Conservation (phyloP, 2,329 filamentous ascomycete species). For the Talaromyces sp. region DNA sequence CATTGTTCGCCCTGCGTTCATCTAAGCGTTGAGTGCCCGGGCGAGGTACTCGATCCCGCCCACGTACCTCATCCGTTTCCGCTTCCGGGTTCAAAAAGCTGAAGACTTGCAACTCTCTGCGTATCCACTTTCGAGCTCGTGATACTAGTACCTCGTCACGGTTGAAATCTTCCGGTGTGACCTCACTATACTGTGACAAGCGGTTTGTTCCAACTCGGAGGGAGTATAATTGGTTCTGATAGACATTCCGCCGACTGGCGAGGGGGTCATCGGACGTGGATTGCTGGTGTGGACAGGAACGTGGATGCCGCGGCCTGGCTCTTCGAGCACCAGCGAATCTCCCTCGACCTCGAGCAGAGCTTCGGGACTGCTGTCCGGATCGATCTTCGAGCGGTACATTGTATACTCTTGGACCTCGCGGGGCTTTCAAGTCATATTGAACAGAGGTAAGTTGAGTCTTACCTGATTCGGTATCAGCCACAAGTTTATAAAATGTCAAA, state of each 20-base stretch:
- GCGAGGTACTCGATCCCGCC: slow-evolving; percentile 20
- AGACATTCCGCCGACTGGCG: slow-evolving; percentile 69
- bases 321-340: slow-evolving; percentile 1
- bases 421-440: slow-evolving; percentile 64
- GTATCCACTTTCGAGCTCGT: slow-evolving; percentile 77
- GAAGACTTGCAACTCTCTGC: slow-evolving; percentile 83
- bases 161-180: slow-evolving; percentile 69
- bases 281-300: slow-evolving; percentile 27
- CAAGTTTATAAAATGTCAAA: neutral
- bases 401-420: slow-evolving; percentile 61
- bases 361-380: slow-evolving; percentile 17
- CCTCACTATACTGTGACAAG: slow-evolving; percentile 72
- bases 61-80: slow-evolving; percentile 21
- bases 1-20: slow-evolving; percentile 63
- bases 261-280: slow-evolving; percentile 50
- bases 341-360: slow-evolving; percentile 8
- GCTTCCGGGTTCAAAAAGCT: slow-evolving; percentile 62
- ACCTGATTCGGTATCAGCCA: slow-evolving; percentile 38
- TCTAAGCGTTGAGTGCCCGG: slow-evolving; percentile 37
- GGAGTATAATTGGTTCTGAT: slow-evolving; percentile 72
- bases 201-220: slow-evolving; percentile 81
- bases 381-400: slow-evolving; percentile 44
- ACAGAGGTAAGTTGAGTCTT: slow-evolving; percentile 61
- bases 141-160: slow-evolving; percentile 69
- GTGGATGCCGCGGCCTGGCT: slow-evolving; percentile 20